Evolutionary conservation across 2,329 filamentous ascomycete genomes (phyloP), one percentile per base, ranked within the genome.

Genomic region (Orbilia oligospora): DNA sequence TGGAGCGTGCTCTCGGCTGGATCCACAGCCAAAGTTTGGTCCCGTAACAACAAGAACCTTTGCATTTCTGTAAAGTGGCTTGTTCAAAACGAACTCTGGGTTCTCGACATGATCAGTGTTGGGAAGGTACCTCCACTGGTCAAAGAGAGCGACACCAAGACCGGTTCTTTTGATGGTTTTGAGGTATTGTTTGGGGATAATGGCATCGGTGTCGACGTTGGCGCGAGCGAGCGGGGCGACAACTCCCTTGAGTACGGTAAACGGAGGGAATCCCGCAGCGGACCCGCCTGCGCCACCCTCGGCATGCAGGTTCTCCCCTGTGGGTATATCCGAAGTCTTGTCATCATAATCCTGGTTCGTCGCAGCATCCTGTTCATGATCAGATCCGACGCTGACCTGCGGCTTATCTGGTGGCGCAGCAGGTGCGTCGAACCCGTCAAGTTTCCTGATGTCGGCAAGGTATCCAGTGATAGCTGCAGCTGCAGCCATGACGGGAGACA

Each of bases 121-220:
- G 9, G 89, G 85, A 81, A 92, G 90, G 86, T 90, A 97, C 69
- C 96, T 91, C 86, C 93, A 91, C 80, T 90, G 91, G 84, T 94
- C 89, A 88, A 99, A 99, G 66, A 97, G 90, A 46, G 95, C 95
- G 24, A 87, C 89, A 75, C 94, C 94, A 9, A 99, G 92, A 81
- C 96, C 96, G 0, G 95, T 97, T 76, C 96, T 93, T 89, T 98
- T 98, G 86, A 98, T 98, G 48, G 96, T 99, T 88, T 98, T 99
- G 80, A 99, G 89, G 87, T 98, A 99, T 85, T 99, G 96, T 86
- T 99, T 99, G 81, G 96, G 96, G 82, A 99, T 99, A 85, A 98
- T 97, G 83, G 95, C 95, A 83, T 99, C 96, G n/a, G 96, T 99
- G 86, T 99, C 96, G 82, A 97, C 91, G 84, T 99, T 99, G 81